A percentile compares a stretch with the other conserved stretches of the same genome.
Conservation (phyloP, 2,329 filamentous ascomycete genomes). For the Penicillium nordicum region DNA sequence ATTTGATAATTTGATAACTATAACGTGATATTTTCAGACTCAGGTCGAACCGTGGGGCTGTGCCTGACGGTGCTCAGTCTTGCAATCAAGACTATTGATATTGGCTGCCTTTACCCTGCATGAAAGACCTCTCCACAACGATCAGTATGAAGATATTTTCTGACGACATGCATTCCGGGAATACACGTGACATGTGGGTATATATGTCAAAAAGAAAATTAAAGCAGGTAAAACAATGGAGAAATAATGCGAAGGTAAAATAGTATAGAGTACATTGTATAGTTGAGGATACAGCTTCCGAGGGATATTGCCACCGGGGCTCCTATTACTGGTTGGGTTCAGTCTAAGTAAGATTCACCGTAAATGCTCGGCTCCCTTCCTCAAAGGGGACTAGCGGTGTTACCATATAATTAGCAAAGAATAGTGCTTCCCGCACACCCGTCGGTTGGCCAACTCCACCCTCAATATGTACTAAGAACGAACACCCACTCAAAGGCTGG, state of each 20-base stretch:
- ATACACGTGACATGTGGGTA: neutral
- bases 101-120: conserved; percentile 6
- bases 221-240: neutral
- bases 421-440: neutral
- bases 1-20: neutral
- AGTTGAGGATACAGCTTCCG: neutral
- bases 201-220: neutral
- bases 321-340: neutral
- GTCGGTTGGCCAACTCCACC: neutral
- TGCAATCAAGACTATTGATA: conserved; percentile 1
- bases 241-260: neutral
- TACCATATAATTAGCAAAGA: neutral
- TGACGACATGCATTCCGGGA: neutral
- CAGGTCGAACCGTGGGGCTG: neutral
- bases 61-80: neutral
- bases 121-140: neutral
- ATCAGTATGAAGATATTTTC: neutral
- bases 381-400: neutral
- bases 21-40: neutral
- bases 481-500: neutral
- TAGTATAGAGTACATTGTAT: neutral
- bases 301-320: neutral
- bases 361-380: neutral
- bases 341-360: neutral
- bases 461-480: neutral